Evolutionary conservation across 352 stramenopile genomes (phyloP).

Genomic region (Phytophthora rubi): DNA sequence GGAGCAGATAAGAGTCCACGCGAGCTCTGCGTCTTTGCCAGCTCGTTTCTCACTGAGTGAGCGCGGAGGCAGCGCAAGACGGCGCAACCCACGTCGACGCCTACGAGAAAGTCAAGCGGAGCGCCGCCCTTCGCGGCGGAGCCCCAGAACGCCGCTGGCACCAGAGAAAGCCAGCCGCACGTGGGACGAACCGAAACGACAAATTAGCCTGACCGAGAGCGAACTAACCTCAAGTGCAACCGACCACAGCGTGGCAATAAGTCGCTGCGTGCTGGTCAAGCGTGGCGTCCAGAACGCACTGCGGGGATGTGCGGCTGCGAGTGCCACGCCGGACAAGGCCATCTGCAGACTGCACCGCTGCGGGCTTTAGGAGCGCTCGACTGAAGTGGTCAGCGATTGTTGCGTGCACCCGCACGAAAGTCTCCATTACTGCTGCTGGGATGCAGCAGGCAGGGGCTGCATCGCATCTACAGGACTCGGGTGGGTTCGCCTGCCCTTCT

Average conservation of each 20-base stretch:
- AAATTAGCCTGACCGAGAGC: slow-evolving; percentile 18
- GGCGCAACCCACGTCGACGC: slow-evolving; percentile 11
- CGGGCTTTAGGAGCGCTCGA: not conserved
- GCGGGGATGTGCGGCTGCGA: slow-evolving; percentile 3
- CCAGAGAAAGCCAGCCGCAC: slow-evolving; percentile 37
- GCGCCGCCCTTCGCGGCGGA: slow-evolving; percentile 17
- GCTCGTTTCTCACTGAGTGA: slow-evolving; percentile 16
- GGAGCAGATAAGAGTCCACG: too few species aligned
- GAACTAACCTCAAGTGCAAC: slow-evolving; percentile 33
- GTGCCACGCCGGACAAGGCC: not conserved
- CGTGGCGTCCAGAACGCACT: slow-evolving; percentile 10
- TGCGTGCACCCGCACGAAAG: not conserved
- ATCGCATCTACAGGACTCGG: slow-evolving; percentile 7
- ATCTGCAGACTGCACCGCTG: not conserved
- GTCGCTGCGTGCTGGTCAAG: slow-evolving; percentile 9
- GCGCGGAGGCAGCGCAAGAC: slow-evolving; percentile 8
- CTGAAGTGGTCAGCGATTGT: not conserved
- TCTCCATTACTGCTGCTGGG: slow-evolving; percentile 28
- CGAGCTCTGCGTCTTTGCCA: not conserved
- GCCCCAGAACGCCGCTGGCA: slow-evolving; percentile 23
- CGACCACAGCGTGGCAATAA: slow-evolving; percentile 16
- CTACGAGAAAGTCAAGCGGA: slow-evolving; percentile 24
- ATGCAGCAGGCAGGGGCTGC: slow-evolving; percentile 7
- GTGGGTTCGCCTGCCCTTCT: too few species aligned
- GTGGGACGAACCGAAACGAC: slow-evolving; percentile 43